Conservation (phyloP, 305 asterid species). For the Stenogyne calaminthoides region DNA sequence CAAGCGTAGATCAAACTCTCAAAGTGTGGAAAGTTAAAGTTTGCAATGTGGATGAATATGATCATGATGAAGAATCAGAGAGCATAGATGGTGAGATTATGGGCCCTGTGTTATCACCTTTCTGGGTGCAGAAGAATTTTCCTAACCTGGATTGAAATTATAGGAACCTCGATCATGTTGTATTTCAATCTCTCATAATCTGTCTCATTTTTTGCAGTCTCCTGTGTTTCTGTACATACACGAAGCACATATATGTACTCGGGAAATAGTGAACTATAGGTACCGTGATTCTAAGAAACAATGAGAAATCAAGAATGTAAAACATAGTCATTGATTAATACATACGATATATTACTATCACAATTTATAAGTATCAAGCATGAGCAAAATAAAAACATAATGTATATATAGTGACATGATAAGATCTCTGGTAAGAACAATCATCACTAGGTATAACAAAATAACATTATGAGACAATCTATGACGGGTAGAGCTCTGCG, state of each 20-base stretch:
- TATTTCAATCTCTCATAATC: not conserved
- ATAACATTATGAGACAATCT: not conserved
- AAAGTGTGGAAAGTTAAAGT: constrained; percentile 68
- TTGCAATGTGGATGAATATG: constrained; percentile 38
- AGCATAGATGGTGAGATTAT: constrained; percentile 33
- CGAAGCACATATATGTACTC: not conserved
- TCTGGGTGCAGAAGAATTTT: constrained; percentile 56
- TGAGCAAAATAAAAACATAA: not conserved
- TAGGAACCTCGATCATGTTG: not conserved
- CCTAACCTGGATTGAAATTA: constrained; percentile 19
- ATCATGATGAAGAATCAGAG: constrained; percentile 32
- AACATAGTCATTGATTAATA: not conserved
- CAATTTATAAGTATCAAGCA: not conserved
- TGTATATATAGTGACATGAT: not conserved
- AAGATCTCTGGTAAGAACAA: no score
- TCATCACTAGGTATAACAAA: no score
- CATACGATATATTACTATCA: no score
- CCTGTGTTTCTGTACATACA: not conserved
- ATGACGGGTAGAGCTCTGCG: not conserved
- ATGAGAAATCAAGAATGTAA: not conserved
- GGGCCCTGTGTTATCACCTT: constrained; percentile 52
- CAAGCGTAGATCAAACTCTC: constrained; percentile 61
- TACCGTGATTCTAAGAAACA: not conserved
- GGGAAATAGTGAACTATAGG: not conserved
- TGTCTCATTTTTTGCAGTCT: not conserved